Conservation (phyloP, 2,329 filamentous ascomycete species). For the Claviceps quebecensis region DNA sequence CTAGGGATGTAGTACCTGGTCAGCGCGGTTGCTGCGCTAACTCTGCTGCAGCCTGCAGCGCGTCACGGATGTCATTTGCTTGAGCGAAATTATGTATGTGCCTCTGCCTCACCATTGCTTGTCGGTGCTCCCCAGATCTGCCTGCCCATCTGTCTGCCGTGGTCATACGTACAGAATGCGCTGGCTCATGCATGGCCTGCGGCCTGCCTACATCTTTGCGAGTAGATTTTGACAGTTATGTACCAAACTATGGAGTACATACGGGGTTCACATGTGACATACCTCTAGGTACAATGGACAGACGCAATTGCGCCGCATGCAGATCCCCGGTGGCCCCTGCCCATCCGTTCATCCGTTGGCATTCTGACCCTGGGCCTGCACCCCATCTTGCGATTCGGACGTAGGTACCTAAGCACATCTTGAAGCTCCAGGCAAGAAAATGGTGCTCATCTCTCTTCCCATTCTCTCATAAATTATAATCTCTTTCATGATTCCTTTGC, state of each 20-base stretch:
- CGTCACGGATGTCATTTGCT: too few species aligned
- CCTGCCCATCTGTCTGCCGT: too few species aligned
- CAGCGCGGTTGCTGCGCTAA: too few species aligned
- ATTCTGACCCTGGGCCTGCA: background rate
- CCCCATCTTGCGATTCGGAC: background rate
- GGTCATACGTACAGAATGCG: too few species aligned
- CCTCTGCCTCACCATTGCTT: too few species aligned
- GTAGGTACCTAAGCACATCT: too few species aligned
- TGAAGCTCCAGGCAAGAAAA: background rate
- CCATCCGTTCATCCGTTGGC: background rate
- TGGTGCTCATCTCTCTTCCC: background rate
- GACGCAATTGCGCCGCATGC: background rate
- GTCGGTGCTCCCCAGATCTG: too few species aligned
- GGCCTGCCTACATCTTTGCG: background rate
- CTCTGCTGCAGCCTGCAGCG: too few species aligned
- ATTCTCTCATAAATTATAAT: background rate
- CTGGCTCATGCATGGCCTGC: too few species aligned
- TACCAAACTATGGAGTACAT: background rate
- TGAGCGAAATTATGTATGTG: too few species aligned
- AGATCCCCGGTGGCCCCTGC: background rate
- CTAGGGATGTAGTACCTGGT: too few species aligned
- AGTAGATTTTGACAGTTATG: background rate
- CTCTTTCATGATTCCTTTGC: background rate
- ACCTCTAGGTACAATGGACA: background rate
- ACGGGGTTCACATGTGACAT: too few species aligned